Conservation (phyloP, 805 yeast genomes). For the Sugiyamaella mastotermitis region DNA sequence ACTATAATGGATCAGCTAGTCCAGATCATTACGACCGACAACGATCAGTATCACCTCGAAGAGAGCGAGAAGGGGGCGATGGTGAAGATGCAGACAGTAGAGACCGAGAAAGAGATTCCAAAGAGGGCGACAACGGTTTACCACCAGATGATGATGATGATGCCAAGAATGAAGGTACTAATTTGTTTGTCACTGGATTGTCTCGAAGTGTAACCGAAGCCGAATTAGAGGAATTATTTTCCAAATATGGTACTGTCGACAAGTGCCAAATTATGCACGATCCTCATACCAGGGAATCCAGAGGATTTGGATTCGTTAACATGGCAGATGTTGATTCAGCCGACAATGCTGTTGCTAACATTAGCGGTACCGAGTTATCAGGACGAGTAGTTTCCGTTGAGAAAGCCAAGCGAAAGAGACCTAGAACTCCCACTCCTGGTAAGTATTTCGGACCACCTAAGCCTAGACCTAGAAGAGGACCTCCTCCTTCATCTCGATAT, state of each 20-base stretch:
- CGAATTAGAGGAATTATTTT: conserved; percentile 25
- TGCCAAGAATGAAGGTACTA: conserved; percentile 29
- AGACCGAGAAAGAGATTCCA: conserved; percentile 5
- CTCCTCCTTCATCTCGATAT: conserved; percentile 9
- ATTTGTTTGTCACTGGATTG: conserved; percentile 31
- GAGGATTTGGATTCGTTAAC: conserved; percentile 49
- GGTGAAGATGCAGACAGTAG: conserved; percentile 3
- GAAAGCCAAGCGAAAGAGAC: conserved; percentile 35
- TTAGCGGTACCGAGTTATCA: conserved; percentile 38
- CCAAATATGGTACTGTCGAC: conserved; percentile 25
- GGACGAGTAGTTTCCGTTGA: conserved; percentile 42
- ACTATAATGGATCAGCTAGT: conserved; percentile 12
- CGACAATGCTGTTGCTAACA: conserved; percentile 38
- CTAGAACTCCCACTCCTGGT: conserved; percentile 35
- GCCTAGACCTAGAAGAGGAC: conserved; percentile 13
- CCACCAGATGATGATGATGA: conserved; percentile 19
- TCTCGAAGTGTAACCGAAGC: conserved; percentile 26
- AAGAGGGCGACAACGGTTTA: conserved; percentile 2
- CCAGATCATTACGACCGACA: conserved; percentile 20
- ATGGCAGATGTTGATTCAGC: conserved; percentile 40
- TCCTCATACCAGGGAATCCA: conserved; percentile 37
- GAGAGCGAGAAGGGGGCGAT: conserved; percentile 10
- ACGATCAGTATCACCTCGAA: conserved; percentile 20
- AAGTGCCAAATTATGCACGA: conserved; percentile 40
- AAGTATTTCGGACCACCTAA: conserved; percentile 31